Evolutionary conservation across 2,329 filamentous ascomycete genomes (phyloP).

Genomic region (Ascochyta pisi): DNA sequence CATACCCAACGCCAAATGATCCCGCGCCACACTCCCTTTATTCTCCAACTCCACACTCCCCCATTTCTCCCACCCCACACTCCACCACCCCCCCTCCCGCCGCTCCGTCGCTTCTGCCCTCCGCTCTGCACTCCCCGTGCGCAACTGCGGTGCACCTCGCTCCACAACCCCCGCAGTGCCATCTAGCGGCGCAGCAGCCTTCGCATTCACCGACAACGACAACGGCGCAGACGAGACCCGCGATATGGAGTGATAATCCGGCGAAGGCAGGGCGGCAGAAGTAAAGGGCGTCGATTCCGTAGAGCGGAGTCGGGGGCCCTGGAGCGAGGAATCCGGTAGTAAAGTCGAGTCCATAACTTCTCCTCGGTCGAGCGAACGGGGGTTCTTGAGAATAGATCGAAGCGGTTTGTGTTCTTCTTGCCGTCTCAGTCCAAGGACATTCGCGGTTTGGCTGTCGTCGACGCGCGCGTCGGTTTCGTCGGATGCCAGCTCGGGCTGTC

Average conservation of each 20-base stretch:
- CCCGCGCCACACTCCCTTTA: slow-evolving; percentile 81
- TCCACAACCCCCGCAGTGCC: neutral
- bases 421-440: neutral
- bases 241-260: slow-evolving; percentile 38
- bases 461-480: neutral
- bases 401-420: neutral
- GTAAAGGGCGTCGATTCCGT: slow-evolving; percentile 48
- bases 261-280: slow-evolving; percentile 1
- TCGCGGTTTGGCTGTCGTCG: neutral
- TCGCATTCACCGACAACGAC: neutral
- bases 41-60: slow-evolving; percentile 80
- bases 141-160: neutral
- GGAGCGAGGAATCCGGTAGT: too few relatives aligned
- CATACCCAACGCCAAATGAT: slow-evolving; percentile 80
- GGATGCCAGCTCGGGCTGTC: neutral
- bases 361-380: neutral
- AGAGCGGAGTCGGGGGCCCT: slow-evolving; percentile 26
- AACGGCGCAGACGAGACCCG: slow-evolving; percentile 13
- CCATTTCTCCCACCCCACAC: slow-evolving; percentile 63
- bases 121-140: slow-evolving; percentile 28
- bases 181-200: slow-evolving; percentile 8
- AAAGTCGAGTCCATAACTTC: neutral
- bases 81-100: slow-evolving; percentile 59
- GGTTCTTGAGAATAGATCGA: neutral
- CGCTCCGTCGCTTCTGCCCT: slow-evolving; percentile 30